Evolutionary conservation across 192 early-diverging fungal genomes (phyloP).

Genomic region (Backusella liffmaniae): DNA sequence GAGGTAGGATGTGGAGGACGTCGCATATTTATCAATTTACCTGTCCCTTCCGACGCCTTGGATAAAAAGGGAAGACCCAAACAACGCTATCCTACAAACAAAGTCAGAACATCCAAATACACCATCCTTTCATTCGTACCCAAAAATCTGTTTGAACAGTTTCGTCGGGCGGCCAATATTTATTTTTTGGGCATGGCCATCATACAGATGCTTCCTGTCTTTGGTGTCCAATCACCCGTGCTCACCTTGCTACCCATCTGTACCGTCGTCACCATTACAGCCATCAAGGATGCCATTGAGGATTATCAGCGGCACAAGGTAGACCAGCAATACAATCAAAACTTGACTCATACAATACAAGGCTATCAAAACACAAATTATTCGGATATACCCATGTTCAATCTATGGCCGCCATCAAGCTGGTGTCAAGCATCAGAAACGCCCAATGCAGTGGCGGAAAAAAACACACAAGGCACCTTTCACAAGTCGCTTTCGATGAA

Average conservation of each 20-base stretch:
- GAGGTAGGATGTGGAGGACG: conserved; percentile 42
- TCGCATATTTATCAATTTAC: conserved; percentile 64
- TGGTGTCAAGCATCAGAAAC: background rate
- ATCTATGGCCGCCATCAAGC: background rate
- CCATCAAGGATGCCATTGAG: conserved; percentile 87
- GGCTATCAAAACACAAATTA: conserved; percentile 52
- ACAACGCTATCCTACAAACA: conserved; percentile 67
- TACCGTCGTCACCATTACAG: conserved; percentile 78
- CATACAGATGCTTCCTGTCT: conserved; percentile 80
- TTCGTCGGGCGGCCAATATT: conserved; percentile 77
- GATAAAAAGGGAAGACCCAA: conserved; percentile 54
- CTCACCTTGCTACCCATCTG: conserved; percentile 82
- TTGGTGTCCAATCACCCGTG: conserved; percentile 75
- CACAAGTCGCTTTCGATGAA: conserved; percentile 35
- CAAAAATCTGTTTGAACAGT: conserved; percentile 92
- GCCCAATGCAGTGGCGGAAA: background rate
- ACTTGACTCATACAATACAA: conserved; percentile 43
- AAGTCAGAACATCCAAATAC: conserved; percentile 91
- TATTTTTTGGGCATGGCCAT: conserved; percentile 87
- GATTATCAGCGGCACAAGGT: conserved; percentile 85
- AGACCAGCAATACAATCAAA: conserved; percentile 81
- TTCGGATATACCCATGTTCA: conserved; percentile 11
- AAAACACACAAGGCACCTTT: background rate
- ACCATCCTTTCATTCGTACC: conserved; percentile 83
- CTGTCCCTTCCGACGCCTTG: conserved; percentile 52